These are phyloP conservation scores for Gynostemma pentaphyllum DNA, from an alignment of 306 rosid genomes.

Conservation along the genomic window DNA sequence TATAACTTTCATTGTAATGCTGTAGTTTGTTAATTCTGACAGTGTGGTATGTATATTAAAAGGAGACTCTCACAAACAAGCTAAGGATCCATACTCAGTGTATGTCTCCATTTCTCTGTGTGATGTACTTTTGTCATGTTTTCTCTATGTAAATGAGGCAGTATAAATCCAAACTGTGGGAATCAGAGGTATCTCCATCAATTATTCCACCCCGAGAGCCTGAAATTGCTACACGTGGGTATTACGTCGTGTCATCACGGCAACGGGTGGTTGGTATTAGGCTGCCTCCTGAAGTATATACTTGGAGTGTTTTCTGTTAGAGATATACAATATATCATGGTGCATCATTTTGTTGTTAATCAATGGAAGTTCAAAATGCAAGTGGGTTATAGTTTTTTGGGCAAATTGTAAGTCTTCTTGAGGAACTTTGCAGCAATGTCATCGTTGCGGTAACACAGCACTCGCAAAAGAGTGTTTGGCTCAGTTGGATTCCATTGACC, in stretches of 20 bases:
- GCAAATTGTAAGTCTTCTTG: constrained; percentile 76
- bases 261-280: neutral
- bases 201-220: too few species aligned
- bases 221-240: too few species aligned
- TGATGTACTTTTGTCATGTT: neutral
- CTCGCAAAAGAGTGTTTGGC: constrained; percentile 75
- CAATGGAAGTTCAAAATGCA: neutral
- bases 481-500: constrained; percentile 75
- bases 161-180: neutral
- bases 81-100: neutral
- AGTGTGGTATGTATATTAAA: constrained; percentile 4
- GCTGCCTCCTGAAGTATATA: neutral
- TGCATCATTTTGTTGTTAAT: neutral
- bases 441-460: constrained; percentile 73
- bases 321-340: neutral
- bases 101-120: neutral
- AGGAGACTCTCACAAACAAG: neutral
- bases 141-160: neutral
- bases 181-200: neutral
- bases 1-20: neutral
- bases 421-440: constrained; percentile 87
- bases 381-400: constrained; percentile 49
- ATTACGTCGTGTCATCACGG: too few species aligned
- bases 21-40: neutral
- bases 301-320: too few species aligned